Evolutionary conservation across 345 rosid species (phyloP), one percentile per base, ranked within the genome.

Genomic region (Pelargonium nanum): DNA sequence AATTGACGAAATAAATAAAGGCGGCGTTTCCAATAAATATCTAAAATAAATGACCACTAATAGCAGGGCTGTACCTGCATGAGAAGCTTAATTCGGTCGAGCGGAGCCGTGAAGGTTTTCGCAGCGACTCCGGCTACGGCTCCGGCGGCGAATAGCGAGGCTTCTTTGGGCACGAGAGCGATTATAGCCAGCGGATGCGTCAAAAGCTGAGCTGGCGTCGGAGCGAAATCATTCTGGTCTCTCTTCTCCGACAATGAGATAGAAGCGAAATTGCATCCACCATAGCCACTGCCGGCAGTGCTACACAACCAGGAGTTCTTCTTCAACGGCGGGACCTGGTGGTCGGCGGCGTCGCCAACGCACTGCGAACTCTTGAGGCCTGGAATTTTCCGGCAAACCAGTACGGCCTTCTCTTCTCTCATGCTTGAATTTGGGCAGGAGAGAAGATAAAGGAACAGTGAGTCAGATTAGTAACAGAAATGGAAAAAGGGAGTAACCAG

Each of bases 121-220:
- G 97, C 97, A 21, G 91, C 92, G 54, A 92, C 96, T 57, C 99
- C 97, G 19, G 97, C 83, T 53, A 86, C 51, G 52, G 99, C 99
- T 22, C 92, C 99, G 60, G 99, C 97, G 1, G 78, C 67, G 69
- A 93, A 93, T 62, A 86, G 81, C 20, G 96, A 90, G 34, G 70
- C 87, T 55, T 90, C 97, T 26, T 62, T 80, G 0, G 97, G 99
- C 4, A 90, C 79, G 56, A 64, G 76, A 71, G 90, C 84, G 23
- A 90, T 74, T 2, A 74, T 60, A 52, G 96, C 89, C 60, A 92
- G 67, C 20, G 99, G 99, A 64, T 87, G 87, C 6, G 73, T 81
- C 70, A 77, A 53, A 22, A 89, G 86, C 81, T 85, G 99, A 65
- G 80, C 68, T 1, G 72, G 16, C 26, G 73, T 72, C n/a, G 97